Conservation (phyloP, 1,284 basidiomycete species). For the Boletus hoseneyae region DNA sequence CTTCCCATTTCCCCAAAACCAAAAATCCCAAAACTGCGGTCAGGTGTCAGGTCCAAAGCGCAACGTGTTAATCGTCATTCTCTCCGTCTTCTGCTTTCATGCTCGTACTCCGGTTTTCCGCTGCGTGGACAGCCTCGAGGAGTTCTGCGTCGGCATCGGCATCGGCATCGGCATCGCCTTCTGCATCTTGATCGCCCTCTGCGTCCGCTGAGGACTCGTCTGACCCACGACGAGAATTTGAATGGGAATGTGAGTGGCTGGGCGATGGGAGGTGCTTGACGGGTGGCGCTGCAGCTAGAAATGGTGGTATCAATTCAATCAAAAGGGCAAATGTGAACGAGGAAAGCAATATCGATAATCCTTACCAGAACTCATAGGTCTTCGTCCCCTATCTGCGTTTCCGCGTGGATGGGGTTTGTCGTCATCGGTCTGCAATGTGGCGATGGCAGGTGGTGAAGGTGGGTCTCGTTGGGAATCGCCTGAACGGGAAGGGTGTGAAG, state of each 20-base stretch:
- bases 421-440: constrained; percentile 29
- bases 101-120: constrained; percentile 36
- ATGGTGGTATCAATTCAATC: constrained; percentile 10
- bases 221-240: constrained; percentile 24
- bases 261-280: constrained; percentile 25
- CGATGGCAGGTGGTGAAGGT: constrained; percentile 31
- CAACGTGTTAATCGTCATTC: constrained; percentile 24
- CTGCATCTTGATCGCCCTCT: constrained; percentile 33
- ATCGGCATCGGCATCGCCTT: constrained; percentile 34
- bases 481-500: constrained; percentile 14
- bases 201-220: constrained; percentile 30
- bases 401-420: constrained; percentile 23
- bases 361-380: constrained; percentile 30
- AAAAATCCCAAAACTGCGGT: neutral
- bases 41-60: neutral
- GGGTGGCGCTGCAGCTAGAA: constrained; percentile 16
- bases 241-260: constrained; percentile 22
- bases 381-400: constrained; percentile 21
- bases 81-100: constrained; percentile 37
- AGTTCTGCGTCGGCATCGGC: constrained; percentile 38
- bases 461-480: constrained; percentile 26
- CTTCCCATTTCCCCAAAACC: constrained; percentile 16
- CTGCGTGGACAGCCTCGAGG: constrained; percentile 44
- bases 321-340: neutral
- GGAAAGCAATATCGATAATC: neutral